Evolutionary conservation across 2,329 filamentous ascomycete species (phyloP).

Genomic region (Cytospora piceicola): DNA sequence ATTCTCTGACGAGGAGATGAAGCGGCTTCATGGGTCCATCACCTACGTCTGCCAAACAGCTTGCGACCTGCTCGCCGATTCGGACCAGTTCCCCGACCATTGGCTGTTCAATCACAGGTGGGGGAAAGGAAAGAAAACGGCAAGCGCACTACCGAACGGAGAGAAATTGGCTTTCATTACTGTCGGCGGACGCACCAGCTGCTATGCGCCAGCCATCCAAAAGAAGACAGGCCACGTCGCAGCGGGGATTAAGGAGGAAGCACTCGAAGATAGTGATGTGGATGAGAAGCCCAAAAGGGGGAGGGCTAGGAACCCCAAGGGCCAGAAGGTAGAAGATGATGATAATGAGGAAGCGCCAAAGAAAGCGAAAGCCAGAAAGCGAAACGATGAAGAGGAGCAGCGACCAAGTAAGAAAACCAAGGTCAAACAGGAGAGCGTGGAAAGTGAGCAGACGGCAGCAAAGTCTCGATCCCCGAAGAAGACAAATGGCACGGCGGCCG

Average conservation of each 20-base stretch:
- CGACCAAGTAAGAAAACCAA: conserved; percentile 34
- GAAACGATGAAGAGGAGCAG: conserved; percentile 35
- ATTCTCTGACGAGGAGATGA: conserved; percentile 72
- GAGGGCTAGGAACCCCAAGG: conserved; percentile 35
- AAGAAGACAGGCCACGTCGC: conserved; percentile 68
- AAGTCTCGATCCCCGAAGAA: conserved; percentile 19
- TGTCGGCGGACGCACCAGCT: conserved; percentile 89
- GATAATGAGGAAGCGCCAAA: conserved; percentile 35
- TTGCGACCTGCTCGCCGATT: conserved; percentile 78
- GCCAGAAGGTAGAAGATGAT: conserved; percentile 29
- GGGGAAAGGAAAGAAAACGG: conserved; percentile 82
- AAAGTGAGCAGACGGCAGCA: conserved; percentile 19
- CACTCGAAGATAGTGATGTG: conserved; percentile 39
- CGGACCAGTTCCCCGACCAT: conserved; percentile 78
- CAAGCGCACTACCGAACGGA: conserved; percentile 74
- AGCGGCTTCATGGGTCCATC: conserved; percentile 71
- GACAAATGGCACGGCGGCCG: conserved; percentile 24
- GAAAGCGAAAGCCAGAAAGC: conserved; percentile 30
- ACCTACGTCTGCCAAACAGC: conserved; percentile 80
- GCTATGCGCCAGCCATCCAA: conserved; percentile 82
- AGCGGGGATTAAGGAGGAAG: conserved; percentile 49
- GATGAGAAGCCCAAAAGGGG: conserved; percentile 35
- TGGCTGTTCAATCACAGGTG: conserved; percentile 91
- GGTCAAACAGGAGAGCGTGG: conserved; percentile 37
- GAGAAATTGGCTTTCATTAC: conserved; percentile 85